Percentiles rank a stretch among this genome's conserved stretches.
Evolutionary conservation across 768 basidiomycete species (phyloP).

Genomic region (Omphalotus guepiniiformis): DNA sequence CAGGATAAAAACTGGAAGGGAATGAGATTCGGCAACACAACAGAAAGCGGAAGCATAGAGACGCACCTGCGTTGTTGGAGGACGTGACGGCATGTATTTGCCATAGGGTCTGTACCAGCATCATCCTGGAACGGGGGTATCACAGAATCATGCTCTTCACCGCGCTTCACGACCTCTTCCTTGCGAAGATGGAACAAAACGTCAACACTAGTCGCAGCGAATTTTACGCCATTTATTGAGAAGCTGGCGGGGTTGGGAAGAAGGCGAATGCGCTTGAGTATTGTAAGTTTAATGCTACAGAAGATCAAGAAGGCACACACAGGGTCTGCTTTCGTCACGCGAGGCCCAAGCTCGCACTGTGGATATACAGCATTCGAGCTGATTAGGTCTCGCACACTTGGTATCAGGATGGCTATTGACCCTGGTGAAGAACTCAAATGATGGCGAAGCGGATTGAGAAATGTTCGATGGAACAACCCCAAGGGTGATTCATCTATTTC

Average conservation of each 20-base stretch:
- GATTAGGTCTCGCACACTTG: slow-evolving; percentile 78
- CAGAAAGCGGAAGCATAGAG: neutral
- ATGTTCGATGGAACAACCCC: slow-evolving; percentile 64
- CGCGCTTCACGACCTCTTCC: slow-evolving; percentile 72
- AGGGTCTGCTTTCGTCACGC: slow-evolving; percentile 40
- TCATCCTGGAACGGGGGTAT: slow-evolving; percentile 36
- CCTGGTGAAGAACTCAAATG: slow-evolving; percentile 61
- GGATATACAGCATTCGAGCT: slow-evolving; percentile 83
- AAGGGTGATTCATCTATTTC: slow-evolving; percentile 61
- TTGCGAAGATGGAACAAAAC: slow-evolving; percentile 84
- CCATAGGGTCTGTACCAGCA: slow-evolving; percentile 66
- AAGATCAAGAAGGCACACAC: slow-evolving; percentile 33
- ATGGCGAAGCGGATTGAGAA: slow-evolving; percentile 51
- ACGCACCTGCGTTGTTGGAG: slow-evolving; percentile 82
- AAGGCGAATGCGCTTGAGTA: slow-evolving; percentile 61
- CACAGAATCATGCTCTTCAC: slow-evolving; percentile 55
- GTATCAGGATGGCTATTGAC: slow-evolving; percentile 73
- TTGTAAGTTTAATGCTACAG: neutral
- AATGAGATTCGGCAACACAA: slow-evolving; percentile 1
- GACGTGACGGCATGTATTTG: slow-evolving; percentile 71
- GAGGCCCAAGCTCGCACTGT: slow-evolving; percentile 56
- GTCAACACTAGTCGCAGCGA: slow-evolving; percentile 83
- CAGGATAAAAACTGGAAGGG: slow-evolving; percentile 78
- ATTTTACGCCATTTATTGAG: slow-evolving; percentile 76
- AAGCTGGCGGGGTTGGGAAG: slow-evolving; percentile 88